Evolutionary conservation across 2,329 filamentous ascomycete genomes (phyloP).

Genomic region (Tolypocladium guangdongense): DNA sequence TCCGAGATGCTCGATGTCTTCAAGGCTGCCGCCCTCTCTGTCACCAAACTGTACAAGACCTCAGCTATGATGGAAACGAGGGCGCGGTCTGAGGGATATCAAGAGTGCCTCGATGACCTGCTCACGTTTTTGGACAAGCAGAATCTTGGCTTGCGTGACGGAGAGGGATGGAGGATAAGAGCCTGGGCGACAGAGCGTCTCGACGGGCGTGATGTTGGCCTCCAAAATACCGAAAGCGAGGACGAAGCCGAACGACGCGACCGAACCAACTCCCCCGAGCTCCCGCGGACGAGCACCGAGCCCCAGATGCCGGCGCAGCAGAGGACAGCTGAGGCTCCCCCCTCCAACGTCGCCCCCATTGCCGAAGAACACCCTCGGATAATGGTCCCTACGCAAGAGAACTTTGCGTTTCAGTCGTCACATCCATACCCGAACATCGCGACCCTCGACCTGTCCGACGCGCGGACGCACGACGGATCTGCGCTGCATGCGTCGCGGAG

Average conservation of each 20-base stretch:
- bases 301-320: slow-evolving; percentile 19
- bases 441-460: slow-evolving; percentile 49
- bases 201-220: slow-evolving; percentile 47
- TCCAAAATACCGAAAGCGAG: slow-evolving; percentile 51
- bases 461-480: slow-evolving; percentile 27
- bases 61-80: slow-evolving; percentile 68
- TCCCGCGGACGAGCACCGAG: slow-evolving; percentile 35
- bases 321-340: slow-evolving; percentile 14
- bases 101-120: slow-evolving; percentile 86
- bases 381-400: slow-evolving; percentile 44
- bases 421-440: slow-evolving; percentile 51
- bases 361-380: slow-evolving; percentile 25
- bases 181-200: slow-evolving; percentile 59
- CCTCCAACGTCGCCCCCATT: slow-evolving; percentile 13
- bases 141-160: slow-evolving; percentile 65
- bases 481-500: slow-evolving; percentile 14
- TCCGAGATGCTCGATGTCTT: slow-evolving; percentile 76
- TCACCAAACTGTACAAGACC: slow-evolving; percentile 93
- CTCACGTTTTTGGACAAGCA: slow-evolving; percentile 76
- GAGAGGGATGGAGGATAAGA: slow-evolving; percentile 57
- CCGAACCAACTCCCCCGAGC: slow-evolving; percentile 45
- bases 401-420: slow-evolving; percentile 59
- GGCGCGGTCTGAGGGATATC: slow-evolving; percentile 73
- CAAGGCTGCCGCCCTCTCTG: slow-evolving; percentile 82
- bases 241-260: slow-evolving; percentile 59